phyloP scores from a whole-genome alignment of 2,329 filamentous ascomycete genomes.

The Talaromyces verruculosus region DNA sequence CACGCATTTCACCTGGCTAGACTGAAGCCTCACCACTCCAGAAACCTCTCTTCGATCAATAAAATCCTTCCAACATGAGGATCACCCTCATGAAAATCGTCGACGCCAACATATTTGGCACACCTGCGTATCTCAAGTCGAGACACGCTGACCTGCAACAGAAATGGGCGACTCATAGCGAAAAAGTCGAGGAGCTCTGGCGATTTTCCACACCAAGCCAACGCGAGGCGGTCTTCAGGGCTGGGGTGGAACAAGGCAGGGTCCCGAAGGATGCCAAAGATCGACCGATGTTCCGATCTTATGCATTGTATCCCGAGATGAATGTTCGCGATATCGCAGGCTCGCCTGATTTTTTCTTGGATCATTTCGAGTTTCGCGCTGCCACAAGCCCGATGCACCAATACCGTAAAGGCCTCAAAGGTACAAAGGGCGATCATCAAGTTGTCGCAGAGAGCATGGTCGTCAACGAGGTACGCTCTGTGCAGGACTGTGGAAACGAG shows the following conservation, averaged over 20 bases:
- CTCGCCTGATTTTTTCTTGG: constrained; percentile 1
- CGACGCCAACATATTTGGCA: background rate
- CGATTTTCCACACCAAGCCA: background rate
- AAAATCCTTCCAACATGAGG: background rate
- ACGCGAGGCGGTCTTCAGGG: background rate
- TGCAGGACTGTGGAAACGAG: background rate
- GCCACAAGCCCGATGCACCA: background rate
- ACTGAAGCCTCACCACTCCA: background rate
- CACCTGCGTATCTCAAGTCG: background rate
- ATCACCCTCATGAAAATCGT: background rate
- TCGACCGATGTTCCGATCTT: background rate
- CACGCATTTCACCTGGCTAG: background rate
- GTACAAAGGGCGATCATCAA: background rate
- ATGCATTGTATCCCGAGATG: background rate
- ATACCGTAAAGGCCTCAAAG: background rate
- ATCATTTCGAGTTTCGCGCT: constrained; percentile 9
- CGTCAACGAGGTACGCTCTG: background rate
- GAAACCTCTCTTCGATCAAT: background rate
- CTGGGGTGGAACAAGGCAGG: background rate
- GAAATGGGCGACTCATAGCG: background rate
- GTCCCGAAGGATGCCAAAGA: background rate
- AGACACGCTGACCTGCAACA: background rate
- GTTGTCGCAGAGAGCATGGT: background rate
- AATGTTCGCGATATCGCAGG: constrained; percentile 1
- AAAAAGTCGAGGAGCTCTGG: background rate